Evolutionary conservation across 1,284 basidiomycete species (phyloP).

Genomic region (Jaminaea rosea): DNA sequence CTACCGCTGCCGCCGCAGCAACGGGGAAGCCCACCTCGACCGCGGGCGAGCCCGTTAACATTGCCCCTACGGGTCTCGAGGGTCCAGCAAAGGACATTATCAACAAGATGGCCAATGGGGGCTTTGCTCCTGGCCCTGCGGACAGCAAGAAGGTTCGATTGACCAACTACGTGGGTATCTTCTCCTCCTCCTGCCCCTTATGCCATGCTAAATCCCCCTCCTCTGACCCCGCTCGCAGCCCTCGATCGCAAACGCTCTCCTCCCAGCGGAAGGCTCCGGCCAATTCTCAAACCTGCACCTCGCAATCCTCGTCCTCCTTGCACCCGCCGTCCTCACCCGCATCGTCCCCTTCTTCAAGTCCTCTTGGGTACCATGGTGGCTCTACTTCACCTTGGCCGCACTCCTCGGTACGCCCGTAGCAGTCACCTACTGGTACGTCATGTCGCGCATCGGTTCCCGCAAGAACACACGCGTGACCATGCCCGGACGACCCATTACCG

Average conservation of each 20-base stretch:
- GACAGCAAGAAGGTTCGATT: conserved; percentile 45
- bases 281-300: conserved; percentile 57
- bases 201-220: not conserved
- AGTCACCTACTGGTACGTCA: conserved; percentile 79
- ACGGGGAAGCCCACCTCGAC: not conserved
- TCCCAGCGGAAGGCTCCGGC: conserved; percentile 47
- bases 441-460: conserved; percentile 70
- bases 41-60: not conserved
- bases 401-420: conserved; percentile 69
- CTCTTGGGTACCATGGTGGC: conserved; percentile 40
- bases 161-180: conserved; percentile 31
- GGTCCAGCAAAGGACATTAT: conserved; percentile 1
- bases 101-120: not conserved
- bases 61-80: not conserved
- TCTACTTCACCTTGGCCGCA: conserved; percentile 54
- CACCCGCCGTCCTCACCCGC: conserved; percentile 40
- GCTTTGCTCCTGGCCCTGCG: conserved; percentile 36
- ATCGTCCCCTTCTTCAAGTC: conserved; percentile 44
- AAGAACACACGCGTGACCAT: conserved; percentile 77
- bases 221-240: conserved; percentile 11
- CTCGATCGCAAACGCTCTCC: conserved; percentile 38
- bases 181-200: not conserved
- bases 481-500: conserved; percentile 64
- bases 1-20: not conserved
- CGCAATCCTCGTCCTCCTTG: conserved; percentile 53